A percentile compares a stretch with the other conserved stretches of the same genome.
phyloP scores from a whole-genome alignment of 768 basidiomycete species.

The Amanita rimosa region DNA sequence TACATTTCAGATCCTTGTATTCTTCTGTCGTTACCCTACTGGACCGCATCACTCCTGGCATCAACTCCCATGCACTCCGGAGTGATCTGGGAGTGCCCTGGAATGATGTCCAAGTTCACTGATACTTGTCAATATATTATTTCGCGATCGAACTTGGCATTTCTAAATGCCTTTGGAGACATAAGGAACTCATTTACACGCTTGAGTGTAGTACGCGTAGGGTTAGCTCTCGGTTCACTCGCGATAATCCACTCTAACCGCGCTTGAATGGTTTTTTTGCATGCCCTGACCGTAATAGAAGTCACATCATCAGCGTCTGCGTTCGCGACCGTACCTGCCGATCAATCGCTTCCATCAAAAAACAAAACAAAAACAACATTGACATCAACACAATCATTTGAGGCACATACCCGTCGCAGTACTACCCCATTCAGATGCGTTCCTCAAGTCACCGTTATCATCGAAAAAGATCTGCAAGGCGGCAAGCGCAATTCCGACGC shows the following conservation, averaged over 20 bases:
- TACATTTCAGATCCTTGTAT: no score
- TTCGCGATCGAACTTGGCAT: background rate
- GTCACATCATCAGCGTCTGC: background rate
- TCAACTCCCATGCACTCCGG: no score
- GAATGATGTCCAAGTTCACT: no score
- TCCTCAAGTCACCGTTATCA: slow-evolving; percentile 29
- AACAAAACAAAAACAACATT: no score
- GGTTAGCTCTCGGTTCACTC: slow-evolving; percentile 66
- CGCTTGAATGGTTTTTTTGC: slow-evolving; percentile 55
- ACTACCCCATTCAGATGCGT: background rate
- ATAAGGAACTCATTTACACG: slow-evolving; percentile 21
- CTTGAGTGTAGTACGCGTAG: slow-evolving; percentile 64
- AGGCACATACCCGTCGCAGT: no score
- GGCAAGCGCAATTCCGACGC: slow-evolving; percentile 29
- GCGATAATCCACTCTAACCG: slow-evolving; percentile 84
- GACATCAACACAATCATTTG: no score
- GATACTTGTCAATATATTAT: no score
- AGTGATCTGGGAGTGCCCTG: no score
- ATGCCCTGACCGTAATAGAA: slow-evolving; percentile 1
- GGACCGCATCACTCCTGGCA: no score
- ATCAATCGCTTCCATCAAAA: background rate
- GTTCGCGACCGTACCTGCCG: background rate
- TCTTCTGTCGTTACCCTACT: no score
- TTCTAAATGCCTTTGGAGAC: background rate
- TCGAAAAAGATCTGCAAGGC: slow-evolving; percentile 55